Base-by-base conservation (phyloP, 805 yeast genomes). In the Kodamaea kakaduensis region DNA sequence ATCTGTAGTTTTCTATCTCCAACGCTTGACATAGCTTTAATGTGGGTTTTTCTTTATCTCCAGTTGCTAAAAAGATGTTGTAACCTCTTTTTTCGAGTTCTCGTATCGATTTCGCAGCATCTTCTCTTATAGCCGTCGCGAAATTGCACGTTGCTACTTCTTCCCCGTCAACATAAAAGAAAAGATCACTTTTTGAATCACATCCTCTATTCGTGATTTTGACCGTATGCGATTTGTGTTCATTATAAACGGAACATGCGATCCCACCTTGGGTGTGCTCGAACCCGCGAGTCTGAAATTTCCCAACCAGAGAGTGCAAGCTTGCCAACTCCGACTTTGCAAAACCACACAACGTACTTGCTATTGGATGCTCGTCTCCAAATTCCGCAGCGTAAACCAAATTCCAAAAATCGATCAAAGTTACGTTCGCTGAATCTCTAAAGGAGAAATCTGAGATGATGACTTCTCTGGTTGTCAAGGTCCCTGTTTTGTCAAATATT, bases 401-500 rank as follows among this genome's bases (percentile, higher is more conserved):
- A 9, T 25, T 31, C 40, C 40, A 36, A 18, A 36, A 36, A 6
- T 9, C 4, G 3, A 10, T 15, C n/a, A 17, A 23, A 5, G 21
- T 25, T 7, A 9, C 6, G 15, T 20, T 23, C 19, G 15, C 23
- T 7, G 7, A 8, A 16, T 23, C 12, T 12, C 14, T 19, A 13
- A 36, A 36, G n/a, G 9, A 10, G 16, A 36, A 31, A 9, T 36
- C 31, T n/a, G 25, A 24, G 14, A 36, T 18, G 4, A 19, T 24
- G 4, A 36, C 31, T 17, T 36, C 36, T 25, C 40, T 31, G 4
- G 35, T 9, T 6, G 40, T 36, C 9, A 36, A 17, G 3, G 40
- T 36, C 7, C 40, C 40, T 5, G 40, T 36, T 20, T 36, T 36
- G 30, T 36, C 36, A 20, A 36, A 36, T 16, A 36, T 10, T 16